Evolutionary conservation across 306 rosid genomes (phyloP).

Genomic region (Myrica gale): DNA sequence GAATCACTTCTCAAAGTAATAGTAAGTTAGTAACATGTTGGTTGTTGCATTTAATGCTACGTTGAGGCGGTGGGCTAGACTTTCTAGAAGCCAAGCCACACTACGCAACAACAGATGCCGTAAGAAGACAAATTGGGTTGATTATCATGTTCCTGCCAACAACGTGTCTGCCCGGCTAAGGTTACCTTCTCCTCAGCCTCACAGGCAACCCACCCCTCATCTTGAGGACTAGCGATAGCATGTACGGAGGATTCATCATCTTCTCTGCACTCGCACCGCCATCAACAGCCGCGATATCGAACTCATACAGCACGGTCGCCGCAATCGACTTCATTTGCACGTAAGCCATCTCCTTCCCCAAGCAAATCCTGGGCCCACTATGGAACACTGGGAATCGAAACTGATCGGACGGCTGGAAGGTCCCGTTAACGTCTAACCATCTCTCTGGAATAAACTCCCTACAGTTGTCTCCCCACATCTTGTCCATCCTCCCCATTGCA

Average conservation of each 20-base stretch:
- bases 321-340: constrained; percentile 82
- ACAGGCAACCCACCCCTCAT: constrained; percentile 31
- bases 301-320: constrained; percentile 49
- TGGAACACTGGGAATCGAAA: constrained; percentile 61
- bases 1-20: too few relatives aligned
- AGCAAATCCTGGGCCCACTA: constrained; percentile 66
- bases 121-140: too few relatives aligned
- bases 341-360: constrained; percentile 71
- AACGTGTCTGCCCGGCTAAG: too few relatives aligned
- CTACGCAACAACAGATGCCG: too few relatives aligned
- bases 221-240: constrained; percentile 9
- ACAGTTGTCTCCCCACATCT: constrained; percentile 59
- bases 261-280: constrained; percentile 18
- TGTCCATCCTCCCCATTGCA: constrained; percentile 81
- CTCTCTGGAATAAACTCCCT: constrained; percentile 52
- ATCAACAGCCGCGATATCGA: constrained; percentile 29
- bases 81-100: too few relatives aligned
- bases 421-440: constrained; percentile 56
- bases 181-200: background rate
- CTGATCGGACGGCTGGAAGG: constrained; percentile 40
- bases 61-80: too few relatives aligned
- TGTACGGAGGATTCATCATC: constrained; percentile 24
- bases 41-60: too few relatives aligned
- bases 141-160: too few relatives aligned
- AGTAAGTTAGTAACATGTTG: too few relatives aligned